These are phyloP conservation scores for Chrysoporthe puriensis DNA, from an alignment of 2,329 filamentous ascomycete genomes.

Conservation along the genomic window DNA sequence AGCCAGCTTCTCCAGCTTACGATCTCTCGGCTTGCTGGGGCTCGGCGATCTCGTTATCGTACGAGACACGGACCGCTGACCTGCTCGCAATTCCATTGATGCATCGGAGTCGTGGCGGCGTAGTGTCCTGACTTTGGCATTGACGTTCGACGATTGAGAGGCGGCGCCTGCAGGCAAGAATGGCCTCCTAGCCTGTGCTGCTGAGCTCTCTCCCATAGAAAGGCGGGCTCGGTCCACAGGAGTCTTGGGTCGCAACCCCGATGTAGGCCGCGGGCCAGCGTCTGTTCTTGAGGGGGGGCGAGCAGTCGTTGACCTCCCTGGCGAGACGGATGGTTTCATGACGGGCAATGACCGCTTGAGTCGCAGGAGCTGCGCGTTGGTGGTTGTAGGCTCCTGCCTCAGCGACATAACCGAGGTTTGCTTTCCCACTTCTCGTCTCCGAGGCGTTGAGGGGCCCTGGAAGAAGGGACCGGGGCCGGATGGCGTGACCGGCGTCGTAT, in stretches of 20 bases:
- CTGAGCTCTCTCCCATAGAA: conserved; percentile 51
- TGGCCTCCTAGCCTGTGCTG: conserved; percentile 64
- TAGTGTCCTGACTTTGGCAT: conserved; percentile 70
- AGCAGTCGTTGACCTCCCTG: conserved; percentile 51
- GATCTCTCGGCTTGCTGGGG: conserved; percentile 50
- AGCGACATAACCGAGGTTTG: conserved; percentile 59
- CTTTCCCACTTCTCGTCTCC: conserved; percentile 61
- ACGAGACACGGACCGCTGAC: conserved; percentile 61
- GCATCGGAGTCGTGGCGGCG: conserved; percentile 84
- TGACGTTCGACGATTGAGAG: conserved; percentile 72
- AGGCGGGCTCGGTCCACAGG: conserved; percentile 66
- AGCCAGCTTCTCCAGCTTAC: conserved; percentile 43
- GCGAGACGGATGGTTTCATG: conserved; percentile 56
- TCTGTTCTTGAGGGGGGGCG: conserved; percentile 65
- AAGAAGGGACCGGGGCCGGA: conserved; percentile 52
- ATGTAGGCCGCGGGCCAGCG: conserved; percentile 49
- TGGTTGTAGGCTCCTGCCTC: conserved; percentile 65
- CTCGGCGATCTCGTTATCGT: conserved; percentile 64
- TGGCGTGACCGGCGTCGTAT: conserved; percentile 63
- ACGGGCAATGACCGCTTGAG: conserved; percentile 68
- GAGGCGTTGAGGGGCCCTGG: conserved; percentile 59
- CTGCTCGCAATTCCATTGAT: conserved; percentile 59
- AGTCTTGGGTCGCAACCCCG: conserved; percentile 67
- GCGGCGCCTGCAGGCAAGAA: conserved; percentile 76
- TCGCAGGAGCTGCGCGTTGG: conserved; percentile 65